Percentiles rank a stretch among this genome's conserved stretches.
Conservation (phyloP, 768 basidiomycete species). For the Mycena pura region DNA sequence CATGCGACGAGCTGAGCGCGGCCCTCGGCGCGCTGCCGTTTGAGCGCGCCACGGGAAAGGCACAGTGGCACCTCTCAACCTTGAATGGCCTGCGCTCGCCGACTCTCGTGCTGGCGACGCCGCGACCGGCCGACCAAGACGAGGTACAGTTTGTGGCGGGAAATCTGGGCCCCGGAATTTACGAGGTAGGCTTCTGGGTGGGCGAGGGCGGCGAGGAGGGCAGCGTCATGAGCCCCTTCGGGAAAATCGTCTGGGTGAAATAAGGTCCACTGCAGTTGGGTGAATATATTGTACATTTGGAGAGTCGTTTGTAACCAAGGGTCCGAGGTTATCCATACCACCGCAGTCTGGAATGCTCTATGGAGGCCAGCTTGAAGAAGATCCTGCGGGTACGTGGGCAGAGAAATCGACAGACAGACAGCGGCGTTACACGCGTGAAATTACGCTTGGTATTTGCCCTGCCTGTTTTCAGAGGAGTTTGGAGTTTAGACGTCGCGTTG, state of each 20-base stretch:
- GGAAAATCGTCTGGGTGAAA: conserved; percentile 55
- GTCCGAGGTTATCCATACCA: too few species aligned
- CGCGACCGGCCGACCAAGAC: conserved; percentile 43
- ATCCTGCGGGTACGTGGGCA: too few species aligned
- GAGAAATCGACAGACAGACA: too few species aligned
- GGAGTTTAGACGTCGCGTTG: too few species aligned
- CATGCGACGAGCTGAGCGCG: conserved; percentile 50
- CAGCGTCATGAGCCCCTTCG: conserved; percentile 52
- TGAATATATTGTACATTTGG: too few species aligned
- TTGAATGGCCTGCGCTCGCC: conserved; percentile 29
- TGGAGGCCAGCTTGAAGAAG: too few species aligned
- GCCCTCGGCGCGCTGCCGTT: conserved; percentile 53
- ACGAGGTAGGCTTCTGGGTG: conserved; percentile 61
- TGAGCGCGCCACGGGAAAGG: conserved; percentile 29
- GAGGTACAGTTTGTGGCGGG: conserved; percentile 40
- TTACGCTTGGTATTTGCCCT: too few species aligned
- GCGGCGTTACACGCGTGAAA: too few species aligned
- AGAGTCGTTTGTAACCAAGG: too few species aligned
- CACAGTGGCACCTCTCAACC: conserved; percentile 53
- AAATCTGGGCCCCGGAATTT: conserved; percentile 45
- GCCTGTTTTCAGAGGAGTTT: too few species aligned
- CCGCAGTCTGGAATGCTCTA: too few species aligned
- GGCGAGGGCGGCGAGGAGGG: conserved; percentile 37
- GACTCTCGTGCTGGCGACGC: conserved; percentile 42
- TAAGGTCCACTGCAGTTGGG: too few species aligned